phyloP scores from a whole-genome alignment of 371 early-diverging fungal species.

The Mortierella sp. region DNA sequence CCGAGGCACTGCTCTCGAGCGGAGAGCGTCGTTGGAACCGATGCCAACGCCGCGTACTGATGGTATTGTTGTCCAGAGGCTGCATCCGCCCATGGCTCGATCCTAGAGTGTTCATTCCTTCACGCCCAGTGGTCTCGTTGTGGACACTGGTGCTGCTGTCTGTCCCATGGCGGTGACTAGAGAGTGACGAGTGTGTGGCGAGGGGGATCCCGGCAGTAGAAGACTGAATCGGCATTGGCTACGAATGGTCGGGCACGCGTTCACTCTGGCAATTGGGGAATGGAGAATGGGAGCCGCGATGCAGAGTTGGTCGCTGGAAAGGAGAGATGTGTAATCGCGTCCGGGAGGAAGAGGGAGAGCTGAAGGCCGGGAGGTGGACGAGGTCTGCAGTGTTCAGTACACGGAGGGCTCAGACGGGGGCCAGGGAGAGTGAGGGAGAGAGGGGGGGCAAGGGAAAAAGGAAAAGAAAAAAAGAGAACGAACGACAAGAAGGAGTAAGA shows the following conservation, averaged over 20 bases:
- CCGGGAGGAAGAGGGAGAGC: neutral
- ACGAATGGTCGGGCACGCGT: too few species aligned
- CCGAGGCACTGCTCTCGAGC: conserved; percentile 4
- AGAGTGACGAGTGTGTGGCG: too few species aligned
- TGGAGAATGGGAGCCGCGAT: neutral
- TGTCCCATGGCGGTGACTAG: neutral
- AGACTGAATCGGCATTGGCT: too few species aligned
- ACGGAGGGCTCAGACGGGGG: too few species aligned
- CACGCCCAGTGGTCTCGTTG: too few species aligned
- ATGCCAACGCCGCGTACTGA: conserved; percentile 18
- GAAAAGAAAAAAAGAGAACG: neutral
- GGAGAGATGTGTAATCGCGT: neutral
- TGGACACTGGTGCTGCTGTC: neutral
- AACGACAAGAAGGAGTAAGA: neutral
- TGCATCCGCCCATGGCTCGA: conserved; percentile 5
- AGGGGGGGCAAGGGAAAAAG: neutral
- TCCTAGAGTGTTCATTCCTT: too few species aligned
- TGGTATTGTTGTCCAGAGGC: conserved; percentile 10
- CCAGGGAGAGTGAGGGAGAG: neutral
- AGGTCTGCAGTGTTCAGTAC: neutral
- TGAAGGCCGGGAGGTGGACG: neutral
- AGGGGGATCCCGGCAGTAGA: too few species aligned
- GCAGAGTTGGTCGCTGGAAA: conserved; percentile 3
- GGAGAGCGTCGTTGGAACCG: conserved; percentile 41
- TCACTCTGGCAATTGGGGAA: too few species aligned